Base-by-base conservation (phyloP, 2,329 filamentous ascomycete genomes). In the Pseudogymnoascus sp. region DNA sequence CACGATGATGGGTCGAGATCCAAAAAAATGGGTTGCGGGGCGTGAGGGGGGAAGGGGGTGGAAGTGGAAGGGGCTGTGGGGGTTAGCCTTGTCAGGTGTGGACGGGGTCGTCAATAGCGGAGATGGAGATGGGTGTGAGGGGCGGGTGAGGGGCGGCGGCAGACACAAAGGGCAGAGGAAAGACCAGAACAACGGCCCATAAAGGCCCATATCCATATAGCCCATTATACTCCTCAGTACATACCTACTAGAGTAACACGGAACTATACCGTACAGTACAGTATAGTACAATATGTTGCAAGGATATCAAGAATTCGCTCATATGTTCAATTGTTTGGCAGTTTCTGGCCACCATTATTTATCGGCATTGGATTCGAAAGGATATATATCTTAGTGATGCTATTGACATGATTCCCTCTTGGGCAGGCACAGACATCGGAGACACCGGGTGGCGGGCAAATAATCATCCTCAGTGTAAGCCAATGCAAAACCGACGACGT, bases 1-100 rank as follows among this genome's bases (percentile, higher is more conserved):
- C 51, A 57, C 51, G 29, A 57, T 57, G 51, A 57, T 57, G 51
- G 29, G 51, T 57, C 51, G 51, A 57, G 51, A 57, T 57, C 51
- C 51, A 57, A 57, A 29, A 57, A 57, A 57, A 57, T 31, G 26
- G 29, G 51, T 5, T 54, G 47, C 26, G 47, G 47, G 47, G 47
- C 47, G 47, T 54, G 26, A 54, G n/a, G 6, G 26, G 47, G 14
- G 23, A 3, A 3, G 14, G 26, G 21, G 18, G 42, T 2, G 11
- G 42, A 16, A 3, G 39, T 21, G 16, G 16, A 18, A 18, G 16
- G 39, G 40, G 40, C 21, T 47, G 42, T 47, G 45, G 45, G 45
- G 45, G 45, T 51, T 51, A 51, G 45, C 45, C 45, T 51, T 51
- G 45, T 51, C 45, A 51, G 45, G 45, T 29, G 45, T 51, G 45